Evolutionary conservation across 495 filamentous ascomycete genomes (phyloP), one percentile per base, ranked within the genome.

Genomic region (Aspergillus cristatus): DNA sequence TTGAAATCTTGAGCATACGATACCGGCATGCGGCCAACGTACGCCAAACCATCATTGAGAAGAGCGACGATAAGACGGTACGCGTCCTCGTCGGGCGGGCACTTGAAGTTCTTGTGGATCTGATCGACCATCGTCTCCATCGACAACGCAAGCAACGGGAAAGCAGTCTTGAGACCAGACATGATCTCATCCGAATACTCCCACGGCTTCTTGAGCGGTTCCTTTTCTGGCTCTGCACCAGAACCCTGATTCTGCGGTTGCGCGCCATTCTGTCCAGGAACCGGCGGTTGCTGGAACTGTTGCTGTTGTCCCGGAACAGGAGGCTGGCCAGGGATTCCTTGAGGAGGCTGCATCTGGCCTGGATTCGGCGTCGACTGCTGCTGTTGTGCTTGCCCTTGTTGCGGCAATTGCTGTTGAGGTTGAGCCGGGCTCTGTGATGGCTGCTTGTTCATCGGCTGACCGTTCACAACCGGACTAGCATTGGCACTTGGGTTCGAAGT

Each of bases 41-140:
- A 95, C 25, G 75, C 70, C 41, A 99, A 55, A 2, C 82, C 93
- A 59, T 99, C 93, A 53, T 96, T 97, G 11, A 99, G 74, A 10
- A 99, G 74, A 11, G 93, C 93, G 18, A 95, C 88, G 40, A 99
- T 97, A n/a, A 99, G 71, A 13, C 93, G 78, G 56, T 96, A 97
- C 6, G 93, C 93, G 62, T 99, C 93, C 53, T 99, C 93, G 48
- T 99, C 93, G 0, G 90, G 89, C 18, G 89, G 90, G 52, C 90
- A 96, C 56, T 96, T 97, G 75, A 97, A 97, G 60, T 97, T 81
- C 71, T 95, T 96, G 58, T 84, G 78, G 46, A 97, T 95, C 61
- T 95, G 87, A 53, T 99, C 93, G 20, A 95, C 87, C 90, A 99
- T 97, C 1, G 89, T 93, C 64, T 99, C 93, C 89, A 99, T 96